Percentiles rank a stretch among this genome's conserved stretches.
Conservation (phyloP, 257 asterid species). For the Prunella vulgaris region DNA sequence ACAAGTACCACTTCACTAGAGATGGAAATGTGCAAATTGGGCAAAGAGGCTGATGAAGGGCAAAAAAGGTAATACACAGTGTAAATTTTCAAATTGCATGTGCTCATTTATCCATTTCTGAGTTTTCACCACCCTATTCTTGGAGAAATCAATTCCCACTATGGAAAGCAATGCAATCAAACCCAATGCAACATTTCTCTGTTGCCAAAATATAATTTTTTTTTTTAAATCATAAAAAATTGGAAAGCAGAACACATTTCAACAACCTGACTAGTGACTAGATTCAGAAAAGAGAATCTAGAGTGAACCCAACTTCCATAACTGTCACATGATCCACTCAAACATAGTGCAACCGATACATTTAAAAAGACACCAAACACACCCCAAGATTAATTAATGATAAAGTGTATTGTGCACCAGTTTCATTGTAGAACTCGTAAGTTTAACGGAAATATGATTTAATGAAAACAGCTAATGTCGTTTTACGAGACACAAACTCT, state of each 20-base stretch:
- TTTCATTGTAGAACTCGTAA: too few species aligned
- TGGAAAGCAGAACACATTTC: constrained; percentile 14
- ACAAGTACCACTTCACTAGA: too few species aligned
- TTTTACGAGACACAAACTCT: too few species aligned
- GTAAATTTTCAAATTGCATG: constrained; percentile 10
- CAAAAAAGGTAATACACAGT: constrained; percentile 3
- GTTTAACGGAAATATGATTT: too few species aligned
- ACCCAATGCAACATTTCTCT: constrained; percentile 13
- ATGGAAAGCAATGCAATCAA: background rate
- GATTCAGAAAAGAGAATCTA: constrained; percentile 54
- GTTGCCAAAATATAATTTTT: constrained; percentile 19
- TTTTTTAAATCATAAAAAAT: constrained; percentile 4
- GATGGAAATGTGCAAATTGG: background rate
- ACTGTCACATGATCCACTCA: constrained; percentile 48
- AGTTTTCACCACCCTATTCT: constrained; percentile 19
- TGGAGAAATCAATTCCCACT: constrained; percentile 33
- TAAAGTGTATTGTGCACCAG: too few species aligned
- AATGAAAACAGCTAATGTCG: too few species aligned
- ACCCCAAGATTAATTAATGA: background rate
- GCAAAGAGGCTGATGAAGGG: constrained; percentile 7
- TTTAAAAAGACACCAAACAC: background rate
- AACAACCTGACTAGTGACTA: constrained; percentile 38
- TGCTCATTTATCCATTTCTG: constrained; percentile 22
- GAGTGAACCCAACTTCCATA: constrained; percentile 57
- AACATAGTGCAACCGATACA: background rate